Conservation (phyloP, 2,329 filamentous ascomycete genomes). For the Nemania diffusa region DNA sequence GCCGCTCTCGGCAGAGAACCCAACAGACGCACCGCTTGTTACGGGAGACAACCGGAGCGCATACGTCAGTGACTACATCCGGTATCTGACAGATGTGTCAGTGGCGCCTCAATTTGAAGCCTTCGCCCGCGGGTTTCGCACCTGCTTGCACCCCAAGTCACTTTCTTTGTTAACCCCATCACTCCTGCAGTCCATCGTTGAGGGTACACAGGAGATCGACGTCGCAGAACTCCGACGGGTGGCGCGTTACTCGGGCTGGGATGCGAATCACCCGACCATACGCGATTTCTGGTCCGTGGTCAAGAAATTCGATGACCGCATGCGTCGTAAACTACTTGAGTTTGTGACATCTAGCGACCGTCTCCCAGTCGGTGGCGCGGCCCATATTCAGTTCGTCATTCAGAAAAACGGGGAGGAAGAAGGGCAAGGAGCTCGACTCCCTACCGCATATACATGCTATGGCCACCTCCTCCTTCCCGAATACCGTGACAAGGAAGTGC, state of each 20-base stretch:
- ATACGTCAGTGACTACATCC: constrained; percentile 86
- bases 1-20: constrained; percentile 52
- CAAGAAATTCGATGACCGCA: constrained; percentile 70
- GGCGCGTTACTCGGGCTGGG: constrained; percentile 85
- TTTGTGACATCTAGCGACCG: constrained; percentile 96
- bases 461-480: constrained; percentile 86
- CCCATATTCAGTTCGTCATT: constrained; percentile 84
- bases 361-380: constrained; percentile 86
- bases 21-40: constrained; percentile 74
- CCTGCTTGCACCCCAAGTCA: constrained; percentile 76
- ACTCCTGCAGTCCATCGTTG: constrained; percentile 80
- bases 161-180: constrained; percentile 76
- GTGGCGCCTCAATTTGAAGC: constrained; percentile 81
- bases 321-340: constrained; percentile 82
- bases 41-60: constrained; percentile 80
- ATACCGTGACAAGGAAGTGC: constrained; percentile 75
- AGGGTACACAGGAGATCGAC: constrained; percentile 85
- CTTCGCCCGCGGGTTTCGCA: constrained; percentile 82
- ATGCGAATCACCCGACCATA: constrained; percentile 74
- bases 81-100: constrained; percentile 82
- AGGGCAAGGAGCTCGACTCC: constrained; percentile 68
- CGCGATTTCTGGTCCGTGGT: constrained; percentile 88
- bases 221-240: constrained; percentile 76
- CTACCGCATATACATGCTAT: constrained; percentile 93
- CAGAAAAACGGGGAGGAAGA: constrained; percentile 77